phyloP scores from a whole-genome alignment of 768 basidiomycete genomes.

The Tulasnella sp. region DNA sequence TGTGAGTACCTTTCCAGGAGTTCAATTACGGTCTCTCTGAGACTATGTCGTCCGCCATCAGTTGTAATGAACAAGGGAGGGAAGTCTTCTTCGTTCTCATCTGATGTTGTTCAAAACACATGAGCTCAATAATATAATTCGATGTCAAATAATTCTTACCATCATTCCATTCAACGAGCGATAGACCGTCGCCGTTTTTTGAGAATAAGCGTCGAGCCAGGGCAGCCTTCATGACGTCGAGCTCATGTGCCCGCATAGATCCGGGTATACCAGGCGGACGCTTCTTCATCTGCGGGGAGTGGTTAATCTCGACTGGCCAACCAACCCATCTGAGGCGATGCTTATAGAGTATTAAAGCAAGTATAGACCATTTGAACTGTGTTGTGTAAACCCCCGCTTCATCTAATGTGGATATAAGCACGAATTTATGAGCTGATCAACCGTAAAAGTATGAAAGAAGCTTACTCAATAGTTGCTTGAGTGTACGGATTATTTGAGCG shows the following conservation, averaged over 20 bases:
- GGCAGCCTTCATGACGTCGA: background rate
- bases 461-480: background rate
- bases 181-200: background rate
- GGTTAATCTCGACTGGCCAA: background rate
- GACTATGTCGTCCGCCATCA: conserved; percentile 2
- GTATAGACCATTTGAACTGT: background rate
- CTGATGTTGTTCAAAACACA: background rate
- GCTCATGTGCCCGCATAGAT: background rate
- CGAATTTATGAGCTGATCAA: background rate
- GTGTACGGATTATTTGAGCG: background rate
- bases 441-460: background rate
- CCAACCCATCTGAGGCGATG: background rate
- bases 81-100: background rate
- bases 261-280: background rate
- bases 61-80: background rate
- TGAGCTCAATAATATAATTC: too few relatives aligned
- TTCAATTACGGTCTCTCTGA: background rate
- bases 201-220: background rate
- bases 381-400: background rate
- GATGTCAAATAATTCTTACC: too few relatives aligned
- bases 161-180: background rate
- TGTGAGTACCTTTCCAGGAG: too few relatives aligned
- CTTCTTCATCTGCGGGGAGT: background rate
- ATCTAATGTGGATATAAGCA: background rate
- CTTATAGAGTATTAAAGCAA: background rate